Evolutionary conservation across 768 basidiomycete species (phyloP).

Genomic region (Erythrobasidium yunnanense): DNA sequence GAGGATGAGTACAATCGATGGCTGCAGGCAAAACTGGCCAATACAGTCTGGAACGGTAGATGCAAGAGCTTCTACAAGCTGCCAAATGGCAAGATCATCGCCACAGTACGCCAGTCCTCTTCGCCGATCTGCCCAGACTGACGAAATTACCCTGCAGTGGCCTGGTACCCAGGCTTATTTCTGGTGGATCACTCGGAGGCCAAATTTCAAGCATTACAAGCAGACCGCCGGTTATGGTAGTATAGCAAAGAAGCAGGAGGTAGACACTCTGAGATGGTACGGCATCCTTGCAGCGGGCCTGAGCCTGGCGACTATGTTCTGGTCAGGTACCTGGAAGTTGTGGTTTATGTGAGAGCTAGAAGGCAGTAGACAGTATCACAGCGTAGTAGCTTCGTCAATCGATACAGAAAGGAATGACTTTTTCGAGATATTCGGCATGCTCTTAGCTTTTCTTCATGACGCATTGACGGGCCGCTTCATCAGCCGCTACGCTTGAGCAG

Average conservation of each 20-base stretch:
- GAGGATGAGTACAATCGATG: conserved; percentile 22
- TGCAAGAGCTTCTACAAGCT: conserved; percentile 24
- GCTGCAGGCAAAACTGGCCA: conserved; percentile 5
- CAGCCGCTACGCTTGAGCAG: too few species aligned
- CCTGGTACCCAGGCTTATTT: conserved; percentile 15
- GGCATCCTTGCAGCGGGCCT: background rate
- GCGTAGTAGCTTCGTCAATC: background rate
- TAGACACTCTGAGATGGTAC: background rate
- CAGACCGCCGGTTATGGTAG: background rate
- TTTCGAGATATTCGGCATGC: too few species aligned
- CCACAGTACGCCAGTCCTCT: background rate
- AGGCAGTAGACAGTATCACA: background rate
- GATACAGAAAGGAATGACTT: background rate
- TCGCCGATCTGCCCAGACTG: background rate
- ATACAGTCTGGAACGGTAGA: conserved; percentile 26
- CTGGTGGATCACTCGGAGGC: conserved; percentile 10
- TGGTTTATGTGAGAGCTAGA: background rate
- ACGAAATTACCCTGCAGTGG: background rate
- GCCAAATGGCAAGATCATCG: conserved; percentile 20
- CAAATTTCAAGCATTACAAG: conserved; percentile 5
- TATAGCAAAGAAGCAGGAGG: background rate
- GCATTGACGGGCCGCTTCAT: too few species aligned
- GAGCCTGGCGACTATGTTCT: background rate
- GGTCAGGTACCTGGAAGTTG: background rate
- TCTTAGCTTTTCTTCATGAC: too few species aligned